Evolutionary conservation across 2,329 filamentous ascomycete genomes (phyloP).

Genomic region (Tolypocladium ophioglossoides): DNA sequence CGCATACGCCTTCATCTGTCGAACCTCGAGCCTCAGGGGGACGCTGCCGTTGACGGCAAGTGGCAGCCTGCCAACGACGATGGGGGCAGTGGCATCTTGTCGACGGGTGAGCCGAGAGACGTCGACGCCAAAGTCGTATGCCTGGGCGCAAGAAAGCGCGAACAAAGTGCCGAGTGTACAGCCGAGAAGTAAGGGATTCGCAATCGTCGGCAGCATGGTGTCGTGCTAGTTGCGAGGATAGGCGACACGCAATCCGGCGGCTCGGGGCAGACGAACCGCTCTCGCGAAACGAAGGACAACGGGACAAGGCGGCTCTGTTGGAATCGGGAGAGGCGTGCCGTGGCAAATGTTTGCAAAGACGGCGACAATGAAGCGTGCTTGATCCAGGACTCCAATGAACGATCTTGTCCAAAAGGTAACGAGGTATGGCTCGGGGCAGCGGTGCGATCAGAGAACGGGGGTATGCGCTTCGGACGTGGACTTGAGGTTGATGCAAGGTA

Average conservation of each 20-base stretch:
- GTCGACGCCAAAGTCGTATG: conserved; percentile 43
- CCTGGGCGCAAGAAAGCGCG: conserved; percentile 7
- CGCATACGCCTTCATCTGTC: conserved; percentile 49
- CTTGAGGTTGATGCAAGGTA: background rate
- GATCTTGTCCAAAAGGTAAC: background rate
- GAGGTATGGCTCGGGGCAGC: background rate
- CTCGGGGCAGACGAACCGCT: background rate
- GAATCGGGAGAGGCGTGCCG: background rate
- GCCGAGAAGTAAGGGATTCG: background rate
- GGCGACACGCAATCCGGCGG: background rate
- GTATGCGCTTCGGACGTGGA: too few species aligned
- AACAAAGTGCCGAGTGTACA: conserved; percentile 1
- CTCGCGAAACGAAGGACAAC: background rate
- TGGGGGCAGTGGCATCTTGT: conserved; percentile 20
- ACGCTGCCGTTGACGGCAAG: conserved; percentile 25
- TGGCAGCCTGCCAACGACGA: conserved; percentile 34
- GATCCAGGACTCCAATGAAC: background rate
- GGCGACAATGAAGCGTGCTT: background rate
- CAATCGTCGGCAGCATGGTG: conserved; percentile 2
- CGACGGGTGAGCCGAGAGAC: conserved; percentile 28
- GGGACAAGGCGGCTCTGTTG: background rate
- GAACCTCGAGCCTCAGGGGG: conserved; percentile 53
- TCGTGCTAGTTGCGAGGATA: background rate
- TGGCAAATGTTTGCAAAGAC: background rate
- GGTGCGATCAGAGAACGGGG: background rate